phyloP scores from a whole-genome alignment of 495 filamentous ascomycete species.

The Aspergillus conjunctus region DNA sequence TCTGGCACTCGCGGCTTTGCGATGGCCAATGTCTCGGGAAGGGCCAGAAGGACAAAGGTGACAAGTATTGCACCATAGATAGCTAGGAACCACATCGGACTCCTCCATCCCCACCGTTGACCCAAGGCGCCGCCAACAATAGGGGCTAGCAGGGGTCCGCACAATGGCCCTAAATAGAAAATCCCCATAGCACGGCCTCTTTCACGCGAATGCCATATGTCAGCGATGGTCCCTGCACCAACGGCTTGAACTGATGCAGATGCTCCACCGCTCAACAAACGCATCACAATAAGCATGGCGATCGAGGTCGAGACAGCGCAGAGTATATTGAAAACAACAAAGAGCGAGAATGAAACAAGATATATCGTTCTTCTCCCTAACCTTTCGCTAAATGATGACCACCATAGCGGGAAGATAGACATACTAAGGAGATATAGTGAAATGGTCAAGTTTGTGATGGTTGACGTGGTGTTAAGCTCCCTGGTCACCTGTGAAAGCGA shows the following conservation, averaged over 20 bases:
- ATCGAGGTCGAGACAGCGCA: slow-evolving; percentile 76
- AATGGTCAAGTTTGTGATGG: slow-evolving; percentile 78
- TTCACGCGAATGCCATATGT: slow-evolving; percentile 83
- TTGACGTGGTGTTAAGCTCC: slow-evolving; percentile 66
- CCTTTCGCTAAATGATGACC: slow-evolving; percentile 87
- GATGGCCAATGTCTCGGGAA: slow-evolving; percentile 66
- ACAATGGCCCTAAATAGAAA: slow-evolving; percentile 90
- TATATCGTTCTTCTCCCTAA: slow-evolving; percentile 85
- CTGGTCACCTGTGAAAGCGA: slow-evolving; percentile 68
- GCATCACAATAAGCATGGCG: slow-evolving; percentile 82
- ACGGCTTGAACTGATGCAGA: slow-evolving; percentile 89
- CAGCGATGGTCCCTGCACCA: slow-evolving; percentile 89
- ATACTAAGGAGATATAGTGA: slow-evolving; percentile 89
- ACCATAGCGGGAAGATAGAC: slow-evolving; percentile 92
- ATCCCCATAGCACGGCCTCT: slow-evolving; percentile 87
- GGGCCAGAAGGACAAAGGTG: slow-evolving; percentile 62
- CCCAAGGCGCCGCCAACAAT: slow-evolving; percentile 83
- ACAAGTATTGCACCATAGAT: slow-evolving; percentile 72
- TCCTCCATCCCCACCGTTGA: slow-evolving; percentile 74
- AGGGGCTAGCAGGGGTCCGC: slow-evolving; percentile 80
- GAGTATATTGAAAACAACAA: slow-evolving; percentile 74
- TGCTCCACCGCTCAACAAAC: slow-evolving; percentile 78
- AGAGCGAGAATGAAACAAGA: slow-evolving; percentile 76
- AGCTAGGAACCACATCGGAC: slow-evolving; percentile 84
- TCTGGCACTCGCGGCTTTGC: slow-evolving; percentile 28